phyloP scores from a whole-genome alignment of 164 flowering plant species.

The Stephania yunnanensis region DNA sequence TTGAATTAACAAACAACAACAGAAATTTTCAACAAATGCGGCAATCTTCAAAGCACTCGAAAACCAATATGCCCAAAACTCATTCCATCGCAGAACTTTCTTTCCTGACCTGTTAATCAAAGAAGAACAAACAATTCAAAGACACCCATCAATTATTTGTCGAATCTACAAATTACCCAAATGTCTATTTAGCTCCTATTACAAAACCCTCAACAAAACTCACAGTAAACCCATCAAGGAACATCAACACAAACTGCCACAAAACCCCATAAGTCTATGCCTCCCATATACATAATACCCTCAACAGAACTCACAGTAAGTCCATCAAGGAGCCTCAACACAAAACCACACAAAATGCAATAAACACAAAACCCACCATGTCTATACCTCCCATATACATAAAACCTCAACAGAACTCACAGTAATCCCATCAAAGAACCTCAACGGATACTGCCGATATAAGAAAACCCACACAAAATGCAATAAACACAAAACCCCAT shows the following conservation, averaged over 20 bases:
- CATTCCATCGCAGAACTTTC: conserved; percentile 7
- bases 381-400: no score
- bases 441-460: no score
- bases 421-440: no score
- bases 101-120: conserved; percentile 4
- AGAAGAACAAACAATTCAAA: background rate
- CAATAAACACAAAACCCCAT: no score
- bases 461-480: no score
- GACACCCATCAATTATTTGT: background rate
- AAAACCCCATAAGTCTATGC: no score
- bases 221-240: no score
- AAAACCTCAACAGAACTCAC: background rate
- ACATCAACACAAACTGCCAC: no score
- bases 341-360: background rate
- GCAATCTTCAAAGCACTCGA: background rate
- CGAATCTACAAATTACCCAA: background rate
- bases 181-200: background rate
- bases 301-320: background rate
- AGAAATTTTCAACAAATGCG: background rate
- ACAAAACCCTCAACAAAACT: background rate
- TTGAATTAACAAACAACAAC: conserved; percentile 8
- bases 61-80: conserved; percentile 2
- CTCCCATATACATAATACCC: no score
- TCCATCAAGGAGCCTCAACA: background rate
- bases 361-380: background rate